Evolutionary conservation across 2,329 filamentous ascomycete species (phyloP).

Genomic region (Aspergillus udagawae): DNA sequence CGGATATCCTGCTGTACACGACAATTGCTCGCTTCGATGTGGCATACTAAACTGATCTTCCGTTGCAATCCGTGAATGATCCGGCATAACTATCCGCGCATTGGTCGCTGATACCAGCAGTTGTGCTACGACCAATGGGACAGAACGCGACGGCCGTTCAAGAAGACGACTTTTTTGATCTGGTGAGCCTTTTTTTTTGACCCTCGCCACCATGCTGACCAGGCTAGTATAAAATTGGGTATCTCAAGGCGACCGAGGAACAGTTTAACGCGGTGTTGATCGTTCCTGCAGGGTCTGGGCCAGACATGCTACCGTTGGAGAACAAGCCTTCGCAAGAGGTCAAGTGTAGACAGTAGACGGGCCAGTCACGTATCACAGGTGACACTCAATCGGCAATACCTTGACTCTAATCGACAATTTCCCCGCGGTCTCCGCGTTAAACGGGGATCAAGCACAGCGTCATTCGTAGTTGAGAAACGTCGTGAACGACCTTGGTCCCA

Average conservation of each 20-base stretch:
- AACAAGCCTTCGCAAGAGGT: neutral
- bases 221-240: constrained; percentile 25
- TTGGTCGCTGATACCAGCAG: constrained; percentile 45
- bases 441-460: no score
- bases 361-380: no score
- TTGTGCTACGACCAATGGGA: constrained; percentile 46
- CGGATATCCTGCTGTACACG: constrained; percentile 68
- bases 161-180: constrained; percentile 44
- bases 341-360: no score
- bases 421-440: no score
- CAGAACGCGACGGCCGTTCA: constrained; percentile 40
- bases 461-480: no score
- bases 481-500: no score
- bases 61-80: constrained; percentile 63
- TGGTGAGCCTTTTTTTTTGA: constrained; percentile 22
- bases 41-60: constrained; percentile 80
- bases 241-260: constrained; percentile 17
- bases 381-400: no score
- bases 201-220: neutral
- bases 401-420: no score
- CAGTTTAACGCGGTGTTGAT: constrained; percentile 17
- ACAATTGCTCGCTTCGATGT: constrained; percentile 65
- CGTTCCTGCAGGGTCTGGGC: constrained; percentile 24
- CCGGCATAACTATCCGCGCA: constrained; percentile 54
- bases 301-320: constrained; percentile 17